A percentile compares a stretch with the other conserved stretches of the same genome.
Evolutionary conservation across 331 rosid genomes (phyloP).

Genomic region (Spiraea crenata): DNA sequence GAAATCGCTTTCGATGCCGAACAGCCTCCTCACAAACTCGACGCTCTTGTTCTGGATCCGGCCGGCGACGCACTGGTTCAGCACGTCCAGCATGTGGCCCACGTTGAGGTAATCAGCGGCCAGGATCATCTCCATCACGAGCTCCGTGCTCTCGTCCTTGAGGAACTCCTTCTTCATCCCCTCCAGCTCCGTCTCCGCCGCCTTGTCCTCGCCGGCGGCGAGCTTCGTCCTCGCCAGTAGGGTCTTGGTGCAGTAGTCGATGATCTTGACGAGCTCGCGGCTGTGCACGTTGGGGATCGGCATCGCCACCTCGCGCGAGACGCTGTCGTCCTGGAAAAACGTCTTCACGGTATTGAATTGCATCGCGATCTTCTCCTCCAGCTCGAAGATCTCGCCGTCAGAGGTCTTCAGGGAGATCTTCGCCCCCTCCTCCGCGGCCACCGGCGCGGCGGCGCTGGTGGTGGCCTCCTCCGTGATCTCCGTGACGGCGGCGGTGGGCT

Average conservation of each 20-base stretch:
- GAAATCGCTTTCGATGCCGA: slow-evolving; percentile 29
- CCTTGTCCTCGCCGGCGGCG: neutral
- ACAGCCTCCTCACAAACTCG: slow-evolving; percentile 26
- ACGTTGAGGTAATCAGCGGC: slow-evolving; percentile 29
- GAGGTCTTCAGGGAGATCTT: slow-evolving; percentile 18
- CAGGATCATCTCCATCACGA: slow-evolving; percentile 18
- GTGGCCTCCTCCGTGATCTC: too few species aligned
- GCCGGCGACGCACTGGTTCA: slow-evolving; percentile 1
- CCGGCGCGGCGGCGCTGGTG: too few species aligned
- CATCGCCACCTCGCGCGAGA: neutral
- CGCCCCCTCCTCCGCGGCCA: neutral
- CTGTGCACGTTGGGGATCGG: slow-evolving; percentile 25
- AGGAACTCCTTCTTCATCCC: neutral
- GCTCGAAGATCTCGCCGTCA: slow-evolving; percentile 7
- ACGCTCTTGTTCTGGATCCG: slow-evolving; percentile 33
- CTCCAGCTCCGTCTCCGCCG: slow-evolving; percentile 17
- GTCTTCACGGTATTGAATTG: slow-evolving; percentile 19
- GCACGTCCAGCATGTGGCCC: slow-evolving; percentile 7
- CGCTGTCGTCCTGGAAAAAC: slow-evolving; percentile 17
- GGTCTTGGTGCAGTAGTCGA: slow-evolving; percentile 18
- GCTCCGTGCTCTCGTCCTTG: neutral
- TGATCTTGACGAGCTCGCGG: neutral
- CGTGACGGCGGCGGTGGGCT: neutral
- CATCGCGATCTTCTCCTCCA: slow-evolving; percentile 15
- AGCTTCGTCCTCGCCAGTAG: neutral